phyloP scores from a whole-genome alignment of 768 basidiomycete species.

The Russula griseocarnosa region DNA sequence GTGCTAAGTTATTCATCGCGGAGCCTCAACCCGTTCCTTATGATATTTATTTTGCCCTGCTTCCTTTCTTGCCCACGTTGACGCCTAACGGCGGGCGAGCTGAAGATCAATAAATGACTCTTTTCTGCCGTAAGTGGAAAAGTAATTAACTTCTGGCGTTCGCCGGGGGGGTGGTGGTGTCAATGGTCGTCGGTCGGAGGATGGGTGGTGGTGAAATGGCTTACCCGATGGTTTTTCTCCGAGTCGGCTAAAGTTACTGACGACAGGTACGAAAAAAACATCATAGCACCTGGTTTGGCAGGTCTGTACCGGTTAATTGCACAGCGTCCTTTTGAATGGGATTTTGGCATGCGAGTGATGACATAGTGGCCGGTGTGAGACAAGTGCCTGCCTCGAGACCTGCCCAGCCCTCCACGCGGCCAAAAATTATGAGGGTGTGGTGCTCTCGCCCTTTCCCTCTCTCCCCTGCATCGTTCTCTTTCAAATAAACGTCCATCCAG shows the following conservation, averaged over 20 bases:
- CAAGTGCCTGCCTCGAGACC: slow-evolving; percentile 17
- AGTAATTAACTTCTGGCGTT: slow-evolving; percentile 23
- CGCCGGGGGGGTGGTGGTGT: slow-evolving; percentile 1
- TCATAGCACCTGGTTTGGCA: slow-evolving; percentile 17
- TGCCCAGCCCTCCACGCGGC: slow-evolving; percentile 21
- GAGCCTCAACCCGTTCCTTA: not conserved
- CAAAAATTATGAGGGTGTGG: slow-evolving; percentile 10
- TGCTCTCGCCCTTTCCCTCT: slow-evolving; percentile 1
- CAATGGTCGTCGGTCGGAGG: too few relatives aligned
- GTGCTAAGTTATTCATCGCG: slow-evolving; percentile 3
- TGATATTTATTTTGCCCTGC: not conserved
- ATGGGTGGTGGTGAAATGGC: slow-evolving; percentile 9
- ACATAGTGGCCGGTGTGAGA: slow-evolving; percentile 19
- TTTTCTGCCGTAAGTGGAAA: slow-evolving; percentile 19
- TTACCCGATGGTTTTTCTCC: slow-evolving; percentile 16
- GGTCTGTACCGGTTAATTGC: slow-evolving; percentile 4
- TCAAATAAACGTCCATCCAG: slow-evolving; percentile 6
- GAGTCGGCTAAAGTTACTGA: not conserved
- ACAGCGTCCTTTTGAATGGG: slow-evolving; percentile 12
- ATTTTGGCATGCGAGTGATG: slow-evolving; percentile 1
- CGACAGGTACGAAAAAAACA: slow-evolving; percentile 6
- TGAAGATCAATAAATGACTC: slow-evolving; percentile 20
- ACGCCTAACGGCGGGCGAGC: slow-evolving; percentile 20
- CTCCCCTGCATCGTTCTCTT: not conserved
- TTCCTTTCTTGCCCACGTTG: slow-evolving; percentile 3